phyloP scores from a whole-genome alignment of 177 flowering plant species.

The Vitis hybrid region DNA sequence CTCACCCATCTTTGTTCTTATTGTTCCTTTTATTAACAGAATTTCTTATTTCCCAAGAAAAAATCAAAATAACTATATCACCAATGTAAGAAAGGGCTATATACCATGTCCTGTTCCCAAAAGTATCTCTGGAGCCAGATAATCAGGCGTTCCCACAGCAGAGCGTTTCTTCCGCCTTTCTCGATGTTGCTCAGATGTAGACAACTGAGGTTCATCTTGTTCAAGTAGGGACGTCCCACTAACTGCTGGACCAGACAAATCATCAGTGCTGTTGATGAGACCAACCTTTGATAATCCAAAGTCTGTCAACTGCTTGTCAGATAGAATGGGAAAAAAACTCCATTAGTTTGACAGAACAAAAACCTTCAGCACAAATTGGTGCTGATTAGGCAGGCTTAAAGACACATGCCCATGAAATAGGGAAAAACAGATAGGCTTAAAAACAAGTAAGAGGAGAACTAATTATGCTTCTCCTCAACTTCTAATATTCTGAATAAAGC shows the following conservation, averaged over 20 bases:
- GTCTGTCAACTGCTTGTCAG: conserved; percentile 70
- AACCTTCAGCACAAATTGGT: not conserved
- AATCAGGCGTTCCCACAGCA: conserved; percentile 99
- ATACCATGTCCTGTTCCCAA: conserved; percentile 98
- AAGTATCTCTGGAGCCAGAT: conserved; percentile 98
- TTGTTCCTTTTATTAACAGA: no score
- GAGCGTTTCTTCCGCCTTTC: conserved; percentile 89
- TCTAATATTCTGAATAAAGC: no score
- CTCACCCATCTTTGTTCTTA: no score
- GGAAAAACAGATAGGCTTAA: not conserved
- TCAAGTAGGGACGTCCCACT: conserved; percentile 70
- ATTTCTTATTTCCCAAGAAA: no score
- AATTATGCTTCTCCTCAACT: no score
- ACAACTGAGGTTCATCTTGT: conserved; percentile 54
- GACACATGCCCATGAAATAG: not conserved
- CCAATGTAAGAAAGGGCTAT: conserved; percentile 13
- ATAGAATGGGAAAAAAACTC: conserved; percentile 1
- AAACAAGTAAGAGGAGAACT: no score
- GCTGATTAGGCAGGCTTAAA: conserved; percentile 8
- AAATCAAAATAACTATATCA: conserved; percentile 1
- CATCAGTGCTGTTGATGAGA: conserved; percentile 93
- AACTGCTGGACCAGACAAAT: conserved; percentile 88
- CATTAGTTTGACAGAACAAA: not conserved
- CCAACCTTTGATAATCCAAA: conserved; percentile 96
- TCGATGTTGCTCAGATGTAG: conserved; percentile 57